A percentile compares a stretch with the other conserved stretches of the same genome.
Conservation (phyloP, 106 monocot genomes). For the Platanthera zijinensis region DNA sequence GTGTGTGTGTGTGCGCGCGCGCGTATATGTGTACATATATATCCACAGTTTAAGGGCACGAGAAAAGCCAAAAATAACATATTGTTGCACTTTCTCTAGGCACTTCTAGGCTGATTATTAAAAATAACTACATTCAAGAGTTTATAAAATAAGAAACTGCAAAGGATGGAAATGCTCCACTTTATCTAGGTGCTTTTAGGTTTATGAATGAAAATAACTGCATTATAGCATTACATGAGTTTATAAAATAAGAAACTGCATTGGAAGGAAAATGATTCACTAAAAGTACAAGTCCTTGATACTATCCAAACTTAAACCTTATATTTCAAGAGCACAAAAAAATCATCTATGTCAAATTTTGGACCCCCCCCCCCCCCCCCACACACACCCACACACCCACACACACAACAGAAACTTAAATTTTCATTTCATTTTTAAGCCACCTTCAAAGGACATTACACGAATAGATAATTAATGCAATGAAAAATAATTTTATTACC, state of each 20-base stretch:
- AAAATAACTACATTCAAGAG: not conserved
- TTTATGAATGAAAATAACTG: not conserved
- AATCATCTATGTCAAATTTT: not conserved
- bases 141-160: not conserved
- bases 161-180: not conserved
- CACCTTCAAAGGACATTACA: not conserved
- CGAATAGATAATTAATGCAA: not conserved
- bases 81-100: not conserved
- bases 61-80: not conserved
- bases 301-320: not conserved
- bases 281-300: not conserved
- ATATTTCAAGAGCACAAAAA: not conserved
- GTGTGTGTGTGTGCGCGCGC: too few species aligned
- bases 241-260: not conserved
- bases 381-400: not conserved
- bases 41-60: not conserved
- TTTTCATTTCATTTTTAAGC: not conserved
- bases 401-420: not conserved
- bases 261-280: not conserved
- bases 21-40: too few species aligned
- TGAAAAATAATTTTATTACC: conserved; percentile 28
- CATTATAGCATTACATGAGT: not conserved
- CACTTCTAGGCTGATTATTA: not conserved
- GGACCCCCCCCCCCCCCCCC: not conserved
- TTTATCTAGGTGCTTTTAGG: not conserved